These are phyloP conservation scores for Mucor piriformis DNA, from an alignment of 371 early-diverging fungal species.

Conservation along the genomic window DNA sequence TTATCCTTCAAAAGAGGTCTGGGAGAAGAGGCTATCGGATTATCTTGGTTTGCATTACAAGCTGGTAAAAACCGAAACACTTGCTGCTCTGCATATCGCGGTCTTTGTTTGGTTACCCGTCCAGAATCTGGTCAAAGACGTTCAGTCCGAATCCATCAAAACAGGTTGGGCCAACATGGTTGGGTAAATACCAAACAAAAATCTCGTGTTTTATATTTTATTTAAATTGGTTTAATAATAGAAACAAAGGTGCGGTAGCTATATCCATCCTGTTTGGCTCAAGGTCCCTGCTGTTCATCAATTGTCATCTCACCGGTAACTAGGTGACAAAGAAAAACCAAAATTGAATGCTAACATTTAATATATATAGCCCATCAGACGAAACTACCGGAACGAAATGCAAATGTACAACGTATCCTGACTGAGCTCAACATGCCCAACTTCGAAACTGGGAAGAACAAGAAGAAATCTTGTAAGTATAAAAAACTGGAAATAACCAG, in stretches of 20 bases:
- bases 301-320: conserved; percentile 76
- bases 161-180: conserved; percentile 46
- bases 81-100: conserved; percentile 73
- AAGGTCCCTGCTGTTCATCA: conserved; percentile 69
- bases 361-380: conserved; percentile 36
- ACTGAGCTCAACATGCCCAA: conserved; percentile 38
- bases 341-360: background rate
- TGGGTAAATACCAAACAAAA: conserved; percentile 25
- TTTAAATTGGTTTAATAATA: conserved; percentile 24
- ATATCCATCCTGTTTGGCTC: conserved; percentile 63
- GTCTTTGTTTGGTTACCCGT: conserved; percentile 68
- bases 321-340: too few species aligned
- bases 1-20: conserved; percentile 63
- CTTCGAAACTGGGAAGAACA: conserved; percentile 18
- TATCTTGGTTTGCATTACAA: conserved; percentile 56
- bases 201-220: background rate
- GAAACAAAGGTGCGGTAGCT: conserved; percentile 85
- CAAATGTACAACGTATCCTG: conserved; percentile 42
- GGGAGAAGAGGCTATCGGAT: conserved; percentile 59
- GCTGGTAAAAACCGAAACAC: conserved; percentile 59
- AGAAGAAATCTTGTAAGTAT: conserved; percentile 14
- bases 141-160: conserved; percentile 37
- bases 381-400: conserved; percentile 40
- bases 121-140: conserved; percentile 50
- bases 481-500: background rate